Evolutionary conservation across 768 basidiomycete species (phyloP), one percentile per base, ranked within the genome.

Genomic region (Porphyrellus cyaneotinctus): DNA sequence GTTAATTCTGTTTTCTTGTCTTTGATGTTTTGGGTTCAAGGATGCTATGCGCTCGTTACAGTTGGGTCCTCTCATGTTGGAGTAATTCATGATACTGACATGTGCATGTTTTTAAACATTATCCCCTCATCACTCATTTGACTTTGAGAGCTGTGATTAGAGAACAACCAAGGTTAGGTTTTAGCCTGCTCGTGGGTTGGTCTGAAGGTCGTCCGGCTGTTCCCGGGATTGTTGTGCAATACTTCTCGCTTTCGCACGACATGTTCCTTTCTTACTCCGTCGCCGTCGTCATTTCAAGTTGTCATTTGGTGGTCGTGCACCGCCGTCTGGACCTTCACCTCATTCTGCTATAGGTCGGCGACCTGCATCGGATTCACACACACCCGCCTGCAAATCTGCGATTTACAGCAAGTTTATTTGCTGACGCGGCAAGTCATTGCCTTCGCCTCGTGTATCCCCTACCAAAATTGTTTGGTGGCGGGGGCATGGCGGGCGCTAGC

Each of bases 351-450:
- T 30, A 41, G 31, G 45, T 43, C 20, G 37, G 10, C n/a, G 6
- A 30, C n/a, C n/a, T n/a, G n/a, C 14, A n/a, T 43, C 17, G 22
- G 22, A 14, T 35, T 46, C 58, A 24, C 42, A 49, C 43, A 15
- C 23, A 6, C 41, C 41, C n/a, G n/a, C n/a, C n/a, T n/a, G n/a
- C n/a, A n/a, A n/a, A n/a, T n/a, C n/a, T n/a, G n/a, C n/a, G n/a
- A n/a, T n/a, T n/a, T 58, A 69, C 65, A 69, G 65, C 67, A 67
- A 60, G 43, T 42, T 15, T n/a, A 3, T 18, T 22, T 38, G 35
- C 46, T 52, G 46, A 55, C 50, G 42, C 18, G 20, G 20, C 38
- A 28, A 13, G 1, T 20, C 31, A 47, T 53, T 32, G 44, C 33
- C 10, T 11, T 2, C 35, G 44, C 51, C 50, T 49, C 52, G 35